Percentiles rank a stretch among this genome's conserved stretches.
phyloP scores from a whole-genome alignment of 2,329 filamentous ascomycete species.

The Capronia americana region DNA sequence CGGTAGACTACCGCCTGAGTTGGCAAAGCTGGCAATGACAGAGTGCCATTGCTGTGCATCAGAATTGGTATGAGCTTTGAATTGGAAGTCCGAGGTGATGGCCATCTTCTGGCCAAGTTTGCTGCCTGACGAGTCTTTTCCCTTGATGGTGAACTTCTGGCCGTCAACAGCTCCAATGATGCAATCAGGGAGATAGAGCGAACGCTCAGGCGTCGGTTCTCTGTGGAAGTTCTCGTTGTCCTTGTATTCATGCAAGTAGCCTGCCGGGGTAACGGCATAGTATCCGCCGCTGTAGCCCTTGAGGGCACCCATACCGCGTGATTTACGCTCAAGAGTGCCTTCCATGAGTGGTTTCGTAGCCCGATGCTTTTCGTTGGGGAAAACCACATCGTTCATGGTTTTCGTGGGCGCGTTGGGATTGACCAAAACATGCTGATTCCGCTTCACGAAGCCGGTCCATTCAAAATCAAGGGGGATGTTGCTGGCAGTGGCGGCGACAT shows the following conservation, averaged over 20 bases:
- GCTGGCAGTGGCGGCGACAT: slow-evolving; percentile 80
- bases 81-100: slow-evolving; percentile 78
- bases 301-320: slow-evolving; percentile 77
- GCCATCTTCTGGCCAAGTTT: slow-evolving; percentile 81
- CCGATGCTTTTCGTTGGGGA: slow-evolving; percentile 86
- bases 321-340: slow-evolving; percentile 88
- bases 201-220: slow-evolving; percentile 83
- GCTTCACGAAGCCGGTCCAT: slow-evolving; percentile 82
- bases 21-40: slow-evolving; percentile 58
- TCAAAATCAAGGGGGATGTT: slow-evolving; percentile 84
- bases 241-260: slow-evolving; percentile 95
- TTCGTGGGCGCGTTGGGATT: slow-evolving; percentile 77
- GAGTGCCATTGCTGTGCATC: slow-evolving; percentile 88
- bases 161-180: slow-evolving; percentile 73
- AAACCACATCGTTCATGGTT: slow-evolving; percentile 74
- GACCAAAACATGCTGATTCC: slow-evolving; percentile 75
- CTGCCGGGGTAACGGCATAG: slow-evolving; percentile 87
- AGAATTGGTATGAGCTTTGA: slow-evolving; percentile 82
- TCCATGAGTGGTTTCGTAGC: slow-evolving; percentile 84
- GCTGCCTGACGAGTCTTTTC: slow-evolving; percentile 83
- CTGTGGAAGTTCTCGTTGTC: slow-evolving; percentile 76
- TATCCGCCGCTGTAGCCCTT: slow-evolving; percentile 79
- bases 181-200: slow-evolving; percentile 91
- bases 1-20: slow-evolving; percentile 31
- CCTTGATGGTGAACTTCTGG: slow-evolving; percentile 91